Evolutionary conservation across 1,139 yeast genomes (phyloP).

Genomic region (Suhomyces choctaworum): DNA sequence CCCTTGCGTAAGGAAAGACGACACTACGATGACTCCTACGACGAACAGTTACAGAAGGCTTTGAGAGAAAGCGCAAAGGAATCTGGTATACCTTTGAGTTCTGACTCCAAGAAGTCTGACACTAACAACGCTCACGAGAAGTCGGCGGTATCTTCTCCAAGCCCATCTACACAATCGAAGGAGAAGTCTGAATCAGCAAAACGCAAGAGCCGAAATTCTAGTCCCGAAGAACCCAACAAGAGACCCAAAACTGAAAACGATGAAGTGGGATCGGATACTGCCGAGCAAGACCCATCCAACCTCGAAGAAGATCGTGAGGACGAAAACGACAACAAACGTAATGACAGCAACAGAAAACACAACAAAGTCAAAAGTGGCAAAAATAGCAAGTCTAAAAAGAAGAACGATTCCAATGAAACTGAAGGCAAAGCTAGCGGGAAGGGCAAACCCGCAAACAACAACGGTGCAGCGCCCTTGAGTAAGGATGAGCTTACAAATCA

Average conservation of each 20-base stretch:
- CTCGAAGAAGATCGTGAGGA: conserved; percentile 20
- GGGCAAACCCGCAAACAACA: conserved; percentile 11
- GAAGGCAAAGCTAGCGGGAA: conserved; percentile 6
- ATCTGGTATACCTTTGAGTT: conserved; percentile 21
- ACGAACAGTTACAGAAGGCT: conserved; percentile 67
- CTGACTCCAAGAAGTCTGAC: conserved; percentile 18
- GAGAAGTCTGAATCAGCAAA: conserved; percentile 10
- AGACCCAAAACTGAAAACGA: conserved; percentile 14
- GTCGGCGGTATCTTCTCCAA: conserved; percentile 3
- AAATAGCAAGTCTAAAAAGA: conserved; percentile 11
- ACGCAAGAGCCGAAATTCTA: conserved; percentile 4
- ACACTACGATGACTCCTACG: conserved; percentile 56
- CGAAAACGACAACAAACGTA: conserved; percentile 17
- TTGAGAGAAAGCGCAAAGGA: conserved; percentile 68
- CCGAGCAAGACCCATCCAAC: conserved; percentile 19
- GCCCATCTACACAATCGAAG: conserved; percentile 1
- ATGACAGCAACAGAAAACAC: conserved; percentile 9
- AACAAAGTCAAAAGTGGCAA: conserved; percentile 11
- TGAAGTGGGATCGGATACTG: conserved; percentile 17
- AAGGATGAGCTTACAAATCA: conserved; percentile 53
- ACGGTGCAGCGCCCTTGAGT: conserved; percentile 18
- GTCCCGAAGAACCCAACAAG: conserved; percentile 8
- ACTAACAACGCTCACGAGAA: conserved; percentile 20
- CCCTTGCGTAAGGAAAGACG: conserved; percentile 33
- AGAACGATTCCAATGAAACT: conserved; percentile 1